These are phyloP conservation scores for Kwoniella dendrophila DNA, from an alignment of 768 basidiomycete species.

Conservation along the genomic window DNA sequence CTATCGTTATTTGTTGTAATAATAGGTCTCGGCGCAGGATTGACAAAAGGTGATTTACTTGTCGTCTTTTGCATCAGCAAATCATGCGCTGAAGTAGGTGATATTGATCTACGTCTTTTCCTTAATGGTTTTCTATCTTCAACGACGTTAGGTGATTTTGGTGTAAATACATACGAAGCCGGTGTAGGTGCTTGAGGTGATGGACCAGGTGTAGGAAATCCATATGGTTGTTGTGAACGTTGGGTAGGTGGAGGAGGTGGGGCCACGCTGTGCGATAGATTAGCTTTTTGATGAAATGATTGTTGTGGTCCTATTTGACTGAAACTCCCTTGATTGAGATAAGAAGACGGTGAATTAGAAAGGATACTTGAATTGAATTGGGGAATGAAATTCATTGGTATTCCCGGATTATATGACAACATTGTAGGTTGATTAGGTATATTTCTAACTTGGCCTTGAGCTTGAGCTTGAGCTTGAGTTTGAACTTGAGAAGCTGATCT, in stretches of 20 bases:
- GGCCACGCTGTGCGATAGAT: background rate
- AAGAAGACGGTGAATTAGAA: no score
- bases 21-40: background rate
- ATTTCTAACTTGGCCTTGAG: no score
- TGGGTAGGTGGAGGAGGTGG: background rate
- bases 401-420: background rate
- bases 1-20: background rate
- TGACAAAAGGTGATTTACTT: background rate
- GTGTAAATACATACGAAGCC: background rate
- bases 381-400: background rate
- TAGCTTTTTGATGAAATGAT: background rate
- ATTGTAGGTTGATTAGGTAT: background rate
- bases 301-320: constrained; percentile 1
- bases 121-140: constrained; percentile 9
- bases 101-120: constrained; percentile 9
- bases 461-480: background rate
- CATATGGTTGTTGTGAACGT: background rate
- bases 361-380: background rate
- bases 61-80: background rate
- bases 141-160: background rate
- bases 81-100: constrained; percentile 14
- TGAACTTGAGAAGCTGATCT: background rate
- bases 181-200: constrained; percentile 1
- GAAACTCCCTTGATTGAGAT: background rate
- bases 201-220: constrained; percentile 13